Evolutionary conservation across 257 asterid species (phyloP), one percentile per base, ranked within the genome.

Genomic region (Solanum medicagineum): DNA sequence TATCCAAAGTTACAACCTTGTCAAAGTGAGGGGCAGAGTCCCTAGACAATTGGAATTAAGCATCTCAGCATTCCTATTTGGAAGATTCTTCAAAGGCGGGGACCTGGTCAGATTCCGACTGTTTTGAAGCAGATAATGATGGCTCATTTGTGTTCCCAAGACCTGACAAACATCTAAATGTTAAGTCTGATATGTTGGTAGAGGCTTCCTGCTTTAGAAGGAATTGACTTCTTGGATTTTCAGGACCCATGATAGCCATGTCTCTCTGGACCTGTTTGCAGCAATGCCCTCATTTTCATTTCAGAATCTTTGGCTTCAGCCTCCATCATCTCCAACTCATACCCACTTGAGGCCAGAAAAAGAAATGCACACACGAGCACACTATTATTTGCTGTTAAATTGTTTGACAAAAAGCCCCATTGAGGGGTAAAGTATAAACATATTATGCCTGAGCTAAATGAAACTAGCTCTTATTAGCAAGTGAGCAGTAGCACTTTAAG

Each of bases 221-320:
- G 45, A 88, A 86, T 87, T 89, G 92, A 77, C 65, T 88, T 86
- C 19, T 88, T 75, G 87, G 81, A 62, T 83, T 86, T 68, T 70
- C 91, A 81, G 93, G 94, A 89, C 89, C 86, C 65, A 56, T 65
- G 32, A 88, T 85, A 55, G 40, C 83, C 55, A 86, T 83, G 88
- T 90, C 55, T 89, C 91, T 53, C 81, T 68, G 29, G 85, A 82
- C 77, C 84, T 60, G 44, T 82, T 59, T 60, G 87, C 68, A 86
- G 91, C 87, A 70, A 88, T n/a, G 47, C 87, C 92, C 86, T 94
- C 95, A n/a, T 92, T 89, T 89, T 93, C 99, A 32, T 95, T 88
- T 97, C 98, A 7, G 99, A 97, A 91, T 97, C 98, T 87, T 95
- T 94, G 22, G 95, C 98, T 90, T 93, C 94, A 89, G 92, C 92